A percentile compares a stretch with the other conserved stretches of the same genome.
Evolutionary conservation across 805 yeast species (phyloP).

Genomic region (Suhomyces faveliae): DNA sequence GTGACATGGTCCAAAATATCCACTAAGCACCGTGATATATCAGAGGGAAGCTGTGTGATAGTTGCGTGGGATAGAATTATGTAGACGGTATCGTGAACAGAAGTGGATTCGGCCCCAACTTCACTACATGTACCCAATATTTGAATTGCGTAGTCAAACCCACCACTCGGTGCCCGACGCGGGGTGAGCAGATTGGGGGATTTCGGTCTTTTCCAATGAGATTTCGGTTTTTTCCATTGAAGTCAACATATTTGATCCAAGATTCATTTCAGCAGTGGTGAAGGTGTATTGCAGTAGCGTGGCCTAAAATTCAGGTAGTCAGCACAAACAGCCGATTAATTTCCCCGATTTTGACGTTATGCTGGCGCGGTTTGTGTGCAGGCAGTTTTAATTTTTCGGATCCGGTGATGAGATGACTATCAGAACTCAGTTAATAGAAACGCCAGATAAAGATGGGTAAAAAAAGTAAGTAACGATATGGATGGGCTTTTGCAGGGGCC

Average conservation of each 20-base stretch:
- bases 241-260: neutral
- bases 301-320: neutral
- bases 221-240: neutral
- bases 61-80: neutral
- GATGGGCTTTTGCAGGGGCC: no score
- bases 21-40: neutral
- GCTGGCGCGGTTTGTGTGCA: neutral
- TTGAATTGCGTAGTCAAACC: constrained; percentile 30
- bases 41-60: neutral
- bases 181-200: constrained; percentile 1
- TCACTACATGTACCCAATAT: neutral
- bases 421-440: neutral
- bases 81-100: neutral
- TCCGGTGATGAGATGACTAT: constrained; percentile 2
- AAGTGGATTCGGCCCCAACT: neutral
- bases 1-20: constrained; percentile 2
- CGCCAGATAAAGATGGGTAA: constrained; percentile 30
- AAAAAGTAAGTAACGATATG: constrained; percentile 30
- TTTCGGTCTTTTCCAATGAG: neutral
- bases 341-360: neutral
- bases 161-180: constrained; percentile 22
- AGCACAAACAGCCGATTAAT: neutral
- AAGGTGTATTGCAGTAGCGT: neutral
- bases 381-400: neutral
- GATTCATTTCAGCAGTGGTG: neutral